These are phyloP conservation scores for Silene noctiflora DNA, from an alignment of 179 eudicot genomes.

Conservation along the genomic window DNA sequence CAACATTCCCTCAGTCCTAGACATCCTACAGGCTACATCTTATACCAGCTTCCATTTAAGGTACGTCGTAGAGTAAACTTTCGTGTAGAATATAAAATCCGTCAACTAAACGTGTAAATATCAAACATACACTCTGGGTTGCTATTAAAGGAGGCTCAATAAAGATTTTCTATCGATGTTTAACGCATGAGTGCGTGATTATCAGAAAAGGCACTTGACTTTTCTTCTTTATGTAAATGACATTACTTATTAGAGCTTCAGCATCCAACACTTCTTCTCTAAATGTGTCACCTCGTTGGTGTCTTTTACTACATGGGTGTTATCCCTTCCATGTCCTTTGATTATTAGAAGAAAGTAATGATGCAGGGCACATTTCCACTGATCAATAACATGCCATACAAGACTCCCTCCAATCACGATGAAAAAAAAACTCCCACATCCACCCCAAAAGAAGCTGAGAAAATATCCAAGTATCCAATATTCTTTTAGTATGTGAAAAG, in stretches of 20 bases:
- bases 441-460: not conserved
- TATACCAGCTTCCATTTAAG: not conserved
- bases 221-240: slow-evolving; percentile 4
- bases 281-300: not conserved
- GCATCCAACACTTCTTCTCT: not conserved
- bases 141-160: not conserved
- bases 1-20: not conserved
- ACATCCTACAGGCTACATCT: not conserved
- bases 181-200: not conserved
- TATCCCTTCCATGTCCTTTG: not conserved
- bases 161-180: not conserved
- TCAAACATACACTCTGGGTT: not conserved
- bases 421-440: not conserved
- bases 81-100: not conserved
- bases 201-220: not conserved
- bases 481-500: not conserved
- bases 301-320: not conserved
- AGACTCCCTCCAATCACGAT: not conserved
- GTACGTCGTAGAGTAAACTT: not conserved
- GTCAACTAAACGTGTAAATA: too few species aligned
- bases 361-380: not conserved
- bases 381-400: not conserved
- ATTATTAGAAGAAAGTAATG: not conserved
- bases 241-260: not conserved
- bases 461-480: not conserved